Conservation (phyloP, 495 filamentous ascomycete species). For the Penicillium desertorum region DNA sequence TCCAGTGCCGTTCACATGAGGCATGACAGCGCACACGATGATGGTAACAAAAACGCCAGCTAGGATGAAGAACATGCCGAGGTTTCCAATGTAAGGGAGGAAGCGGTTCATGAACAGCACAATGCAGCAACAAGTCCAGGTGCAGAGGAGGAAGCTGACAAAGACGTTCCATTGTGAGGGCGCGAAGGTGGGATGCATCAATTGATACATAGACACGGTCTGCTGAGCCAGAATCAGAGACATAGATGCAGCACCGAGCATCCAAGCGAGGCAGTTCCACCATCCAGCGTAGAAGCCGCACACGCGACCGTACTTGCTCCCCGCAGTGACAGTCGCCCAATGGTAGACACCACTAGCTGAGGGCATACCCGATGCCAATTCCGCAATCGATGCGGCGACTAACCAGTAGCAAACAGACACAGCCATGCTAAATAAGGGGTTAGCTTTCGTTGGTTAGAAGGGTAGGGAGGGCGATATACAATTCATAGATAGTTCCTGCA, state of each 20-base stretch:
- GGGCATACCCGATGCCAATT: constrained; percentile 78
- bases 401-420: constrained; percentile 53
- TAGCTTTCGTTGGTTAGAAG: constrained; percentile 3
- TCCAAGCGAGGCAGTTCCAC: constrained; percentile 81
- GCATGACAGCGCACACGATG: constrained; percentile 75
- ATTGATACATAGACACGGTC: constrained; percentile 65
- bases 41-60: constrained; percentile 69
- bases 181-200: constrained; percentile 64
- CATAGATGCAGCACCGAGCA: constrained; percentile 62
- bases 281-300: constrained; percentile 78
- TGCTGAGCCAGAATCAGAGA: constrained; percentile 67
- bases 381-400: constrained; percentile 59
- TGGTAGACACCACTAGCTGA: constrained; percentile 81
- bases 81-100: constrained; percentile 63
- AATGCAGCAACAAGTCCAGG: constrained; percentile 62
- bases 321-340: constrained; percentile 76
- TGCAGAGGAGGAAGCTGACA: constrained; percentile 63
- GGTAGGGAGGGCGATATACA: constrained; percentile 26
- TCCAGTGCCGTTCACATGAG: constrained; percentile 40
- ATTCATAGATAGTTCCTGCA: constrained; percentile 54
- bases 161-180: constrained; percentile 74
- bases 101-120: constrained; percentile 70
- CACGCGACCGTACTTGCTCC: constrained; percentile 60
- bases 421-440: constrained; percentile 36
- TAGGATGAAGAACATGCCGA: constrained; percentile 69